Conservation (phyloP, 768 basidiomycete species). For the Suillus cothurnatus region DNA sequence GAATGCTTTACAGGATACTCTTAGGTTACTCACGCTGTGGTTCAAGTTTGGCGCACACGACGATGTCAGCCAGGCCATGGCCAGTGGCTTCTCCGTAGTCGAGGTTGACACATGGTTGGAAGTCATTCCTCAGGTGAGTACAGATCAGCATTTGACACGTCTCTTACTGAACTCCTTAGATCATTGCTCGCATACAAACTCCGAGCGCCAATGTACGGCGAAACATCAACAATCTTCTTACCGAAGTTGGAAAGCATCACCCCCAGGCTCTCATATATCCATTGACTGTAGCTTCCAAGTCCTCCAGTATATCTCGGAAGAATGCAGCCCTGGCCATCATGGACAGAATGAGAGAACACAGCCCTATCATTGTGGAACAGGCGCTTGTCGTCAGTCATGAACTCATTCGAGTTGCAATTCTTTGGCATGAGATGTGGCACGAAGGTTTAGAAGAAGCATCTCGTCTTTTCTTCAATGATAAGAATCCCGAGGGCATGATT, state of each 20-base stretch:
- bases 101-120: conserved; percentile 98
- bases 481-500: conserved; percentile 98
- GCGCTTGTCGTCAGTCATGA: conserved; percentile 89
- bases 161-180: conserved; percentile 46
- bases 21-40: conserved; percentile 93
- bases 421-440: conserved; percentile 99
- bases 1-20: conserved; percentile 92
- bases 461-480: conserved; percentile 93
- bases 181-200: conserved; percentile 98
- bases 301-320: conserved; percentile 80
- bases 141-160: neutral
- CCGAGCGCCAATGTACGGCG: conserved; percentile 84
- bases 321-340: conserved; percentile 86
- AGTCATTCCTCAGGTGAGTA: conserved; percentile 90
- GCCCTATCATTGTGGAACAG: conserved; percentile 84
- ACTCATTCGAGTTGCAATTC: conserved; percentile 93
- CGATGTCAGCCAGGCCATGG: conserved; percentile 89
- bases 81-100: conserved; percentile 81
- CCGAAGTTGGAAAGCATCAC: conserved; percentile 93
- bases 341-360: conserved; percentile 93
- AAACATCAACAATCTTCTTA: conserved; percentile 86
- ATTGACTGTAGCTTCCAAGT: conserved; percentile 95
- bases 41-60: conserved; percentile 95
- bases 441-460: conserved; percentile 98
- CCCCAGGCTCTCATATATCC: conserved; percentile 97